Base-by-base conservation (phyloP, 148 eudicot genomes). In the Vaccinium corymbosum region DNA sequence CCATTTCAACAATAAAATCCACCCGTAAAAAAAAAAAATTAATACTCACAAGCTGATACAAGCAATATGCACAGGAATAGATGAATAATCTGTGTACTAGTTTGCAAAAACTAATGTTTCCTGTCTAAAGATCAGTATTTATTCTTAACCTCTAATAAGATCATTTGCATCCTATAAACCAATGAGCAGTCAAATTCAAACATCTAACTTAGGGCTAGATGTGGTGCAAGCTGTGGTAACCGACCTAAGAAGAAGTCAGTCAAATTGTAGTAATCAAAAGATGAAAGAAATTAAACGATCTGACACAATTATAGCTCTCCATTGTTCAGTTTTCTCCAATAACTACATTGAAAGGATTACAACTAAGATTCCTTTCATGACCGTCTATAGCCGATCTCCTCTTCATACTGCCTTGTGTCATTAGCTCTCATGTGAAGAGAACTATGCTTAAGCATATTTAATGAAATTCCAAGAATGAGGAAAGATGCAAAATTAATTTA, bases 191-290 rank as follows among this genome's bases (percentile, higher is more conserved):
- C 46, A 35, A 73, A 35, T 73, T 73, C 50, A 73, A 73, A 35
- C 50, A 73, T 14, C 46, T 38, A 73, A 42, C 0, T 7, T 17
- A 73, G 22, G 76, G 76, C 22, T 32, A 16, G n/a, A 6, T 73
- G 22, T 17, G 76, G 76, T 35, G 76, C 76, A 73, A 73, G 50
- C 49, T 73, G 50, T 73, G 55, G 51, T 20, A 76, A 76, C 27
- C 4, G 11, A 64, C 35, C 3, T 22, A 64, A 64, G 56, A 49
- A 10, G 25, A 17, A 74, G 75, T 74, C 20, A 42, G 25, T 76
- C 42, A 48, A 76, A 9, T 32, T 32, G 8, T 49, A 11, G 42
- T 17, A 27, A 15, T 71, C 17, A 20, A 71, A 35, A 71, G 42
- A 35, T 3, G 2, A 72, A 32, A 14, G 17, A 38, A 29, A 72